phyloP scores from a whole-genome alignment of 192 early-diverging fungal genomes.

The Paraglomus occultum region DNA sequence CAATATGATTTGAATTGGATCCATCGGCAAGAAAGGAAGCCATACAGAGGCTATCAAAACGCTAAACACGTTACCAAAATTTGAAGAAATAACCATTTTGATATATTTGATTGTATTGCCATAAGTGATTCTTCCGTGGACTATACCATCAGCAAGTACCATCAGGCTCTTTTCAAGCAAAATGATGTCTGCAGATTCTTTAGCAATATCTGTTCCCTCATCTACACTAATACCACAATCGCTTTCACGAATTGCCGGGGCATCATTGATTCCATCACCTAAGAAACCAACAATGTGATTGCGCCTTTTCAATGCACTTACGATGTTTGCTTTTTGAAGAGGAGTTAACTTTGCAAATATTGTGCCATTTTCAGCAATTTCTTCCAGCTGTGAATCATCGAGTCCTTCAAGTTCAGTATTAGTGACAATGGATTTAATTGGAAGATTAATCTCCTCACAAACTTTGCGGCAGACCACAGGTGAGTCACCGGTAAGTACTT shows the following conservation, averaged over 20 bases:
- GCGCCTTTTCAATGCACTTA: constrained; percentile 39
- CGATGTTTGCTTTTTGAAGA: constrained; percentile 42
- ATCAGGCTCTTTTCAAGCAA: constrained; percentile 48
- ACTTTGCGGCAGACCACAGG: constrained; percentile 48
- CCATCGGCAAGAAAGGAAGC: constrained; percentile 55
- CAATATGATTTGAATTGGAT: constrained; percentile 41
- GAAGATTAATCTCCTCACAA: constrained; percentile 46
- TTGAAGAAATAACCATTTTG: constrained; percentile 54
- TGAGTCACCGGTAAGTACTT: constrained; percentile 54
- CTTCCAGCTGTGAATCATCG: constrained; percentile 35
- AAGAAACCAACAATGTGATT: constrained; percentile 48
- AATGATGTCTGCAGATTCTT: constrained; percentile 53
- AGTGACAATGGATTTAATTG: constrained; percentile 38
- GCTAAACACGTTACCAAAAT: constrained; percentile 57
- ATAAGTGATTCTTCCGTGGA: constrained; percentile 45
- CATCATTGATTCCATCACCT: constrained; percentile 58
- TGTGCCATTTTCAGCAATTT: constrained; percentile 35
- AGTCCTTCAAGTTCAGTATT: constrained; percentile 40
- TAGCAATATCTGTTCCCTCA: constrained; percentile 50
- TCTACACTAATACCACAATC: constrained; percentile 56
- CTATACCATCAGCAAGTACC: constrained; percentile 40
- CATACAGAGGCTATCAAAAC: constrained; percentile 48
- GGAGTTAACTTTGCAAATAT: constrained; percentile 57
- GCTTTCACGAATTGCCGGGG: constrained; percentile 44
- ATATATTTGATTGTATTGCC: constrained; percentile 58